Evolutionary conservation across 805 yeast genomes (phyloP).

Genomic region (Yarrowia divulgata): DNA sequence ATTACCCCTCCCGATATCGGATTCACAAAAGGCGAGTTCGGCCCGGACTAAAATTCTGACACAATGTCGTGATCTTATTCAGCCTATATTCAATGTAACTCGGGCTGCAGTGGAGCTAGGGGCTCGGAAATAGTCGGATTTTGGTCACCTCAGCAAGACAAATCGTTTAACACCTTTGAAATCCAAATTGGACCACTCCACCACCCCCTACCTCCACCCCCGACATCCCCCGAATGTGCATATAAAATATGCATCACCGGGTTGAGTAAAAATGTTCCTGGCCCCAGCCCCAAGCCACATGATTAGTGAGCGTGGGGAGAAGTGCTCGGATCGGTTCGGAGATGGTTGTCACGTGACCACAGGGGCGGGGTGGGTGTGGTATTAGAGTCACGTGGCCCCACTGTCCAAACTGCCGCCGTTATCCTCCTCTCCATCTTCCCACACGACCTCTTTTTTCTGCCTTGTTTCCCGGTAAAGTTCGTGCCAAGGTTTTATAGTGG

Average conservation of each 20-base stretch:
- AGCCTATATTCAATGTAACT: no score
- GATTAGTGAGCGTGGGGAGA: slow-evolving; percentile 18
- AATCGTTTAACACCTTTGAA: neutral
- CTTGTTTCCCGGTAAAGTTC: neutral
- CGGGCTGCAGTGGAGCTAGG: neutral
- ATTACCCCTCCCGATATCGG: slow-evolving; percentile 18
- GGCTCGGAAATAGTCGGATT: neutral
- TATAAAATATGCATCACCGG: neutral
- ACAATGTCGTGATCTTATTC: slow-evolving; percentile 1
- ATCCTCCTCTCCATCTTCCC: neutral
- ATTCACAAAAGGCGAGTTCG: slow-evolving; percentile 1
- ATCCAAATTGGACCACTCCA: no score
- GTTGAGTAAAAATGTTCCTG: slow-evolving; percentile 10
- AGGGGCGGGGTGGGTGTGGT: no score
- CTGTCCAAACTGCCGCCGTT: no score
- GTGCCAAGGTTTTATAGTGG: slow-evolving; percentile 8
- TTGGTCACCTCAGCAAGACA: neutral
- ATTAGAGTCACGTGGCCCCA: neutral
- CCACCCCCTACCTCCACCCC: neutral
- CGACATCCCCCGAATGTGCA: slow-evolving; percentile 4
- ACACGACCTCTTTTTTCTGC: slow-evolving; percentile 26
- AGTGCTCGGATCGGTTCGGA: neutral
- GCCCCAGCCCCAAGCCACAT: slow-evolving; percentile 23
- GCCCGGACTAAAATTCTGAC: neutral
- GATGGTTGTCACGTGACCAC: neutral